Conservation (phyloP, 148 eudicot genomes). For the Amaranthus palmeri region DNA sequence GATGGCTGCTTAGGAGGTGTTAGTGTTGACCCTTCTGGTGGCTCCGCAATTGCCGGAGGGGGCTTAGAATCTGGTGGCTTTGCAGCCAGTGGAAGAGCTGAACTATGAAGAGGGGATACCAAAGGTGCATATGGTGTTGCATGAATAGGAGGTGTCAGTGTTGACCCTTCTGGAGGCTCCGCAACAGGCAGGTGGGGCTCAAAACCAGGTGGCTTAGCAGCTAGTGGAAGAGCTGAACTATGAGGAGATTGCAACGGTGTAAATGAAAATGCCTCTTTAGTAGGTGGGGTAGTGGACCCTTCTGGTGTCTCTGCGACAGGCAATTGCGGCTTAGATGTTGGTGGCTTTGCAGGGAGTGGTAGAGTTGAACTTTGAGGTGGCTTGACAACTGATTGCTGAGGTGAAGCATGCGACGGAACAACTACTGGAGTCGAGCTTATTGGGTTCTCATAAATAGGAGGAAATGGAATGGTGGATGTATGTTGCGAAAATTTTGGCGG, state of each 20-base stretch:
- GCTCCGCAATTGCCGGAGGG: no score
- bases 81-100: constrained; percentile 13
- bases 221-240: constrained; percentile 13
- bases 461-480: constrained; percentile 7
- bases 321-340: not conserved
- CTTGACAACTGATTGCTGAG: constrained; percentile 12
- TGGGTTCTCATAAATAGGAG: constrained; percentile 13
- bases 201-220: not conserved
- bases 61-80: not conserved
- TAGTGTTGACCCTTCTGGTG: no score
- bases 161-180: no score
- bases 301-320: constrained; percentile 13
- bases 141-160: no score
- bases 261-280: constrained; percentile 11
- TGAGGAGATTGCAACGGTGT: constrained; percentile 12
- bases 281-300: constrained; percentile 10
- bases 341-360: constrained; percentile 21
- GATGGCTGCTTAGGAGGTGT: no score
- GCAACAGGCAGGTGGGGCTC: no score
- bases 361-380: constrained; percentile 19
- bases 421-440: not conserved
- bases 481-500: constrained; percentile 15
- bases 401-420: constrained; percentile 16
- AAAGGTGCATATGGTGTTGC: no score
- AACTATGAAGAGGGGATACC: constrained; percentile 7